Conservation (phyloP, 495 filamentous ascomycete species). For the Terfezia boudieri region DNA sequence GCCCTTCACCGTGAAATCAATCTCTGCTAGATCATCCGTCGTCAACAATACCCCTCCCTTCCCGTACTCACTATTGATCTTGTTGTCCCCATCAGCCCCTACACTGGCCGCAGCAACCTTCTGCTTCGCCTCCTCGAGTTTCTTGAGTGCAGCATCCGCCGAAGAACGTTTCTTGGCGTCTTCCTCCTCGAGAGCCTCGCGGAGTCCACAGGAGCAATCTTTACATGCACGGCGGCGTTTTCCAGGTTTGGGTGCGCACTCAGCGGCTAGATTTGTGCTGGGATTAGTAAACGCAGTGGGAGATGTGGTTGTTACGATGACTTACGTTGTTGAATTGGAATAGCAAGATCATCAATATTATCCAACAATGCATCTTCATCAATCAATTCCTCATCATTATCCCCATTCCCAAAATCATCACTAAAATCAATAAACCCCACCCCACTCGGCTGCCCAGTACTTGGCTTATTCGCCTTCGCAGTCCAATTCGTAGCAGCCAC, state of each 20-base stretch:
- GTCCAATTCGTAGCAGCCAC: background rate
- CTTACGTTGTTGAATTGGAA: slow-evolving; percentile 56
- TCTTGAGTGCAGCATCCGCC: slow-evolving; percentile 36
- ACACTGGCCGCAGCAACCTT: slow-evolving; percentile 20
- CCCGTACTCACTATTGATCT: background rate
- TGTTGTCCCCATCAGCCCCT: background rate
- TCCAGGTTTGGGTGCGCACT: slow-evolving; percentile 61
- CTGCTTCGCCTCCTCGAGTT: slow-evolving; percentile 32
- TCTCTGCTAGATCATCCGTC: slow-evolving; percentile 55
- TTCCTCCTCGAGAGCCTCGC: slow-evolving; percentile 54
- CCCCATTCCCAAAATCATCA: slow-evolving; percentile 35
- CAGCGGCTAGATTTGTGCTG: slow-evolving; percentile 33
- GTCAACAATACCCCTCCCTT: slow-evolving; percentile 40
- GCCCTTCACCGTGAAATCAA: slow-evolving; percentile 90
- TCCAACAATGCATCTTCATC: slow-evolving; percentile 74
- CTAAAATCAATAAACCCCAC: slow-evolving; percentile 53
- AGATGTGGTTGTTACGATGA: slow-evolving; percentile 4
- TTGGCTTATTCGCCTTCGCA: background rate
- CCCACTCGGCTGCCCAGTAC: slow-evolving; percentile 25
- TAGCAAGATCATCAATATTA: slow-evolving; percentile 39
- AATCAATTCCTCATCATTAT: slow-evolving; percentile 55
- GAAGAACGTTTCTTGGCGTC: slow-evolving; percentile 35
- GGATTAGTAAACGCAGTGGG: slow-evolving; percentile 3
- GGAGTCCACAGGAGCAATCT: slow-evolving; percentile 88
- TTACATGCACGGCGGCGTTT: slow-evolving; percentile 87